phyloP scores from a whole-genome alignment of 164 flowering plant species.

The Vitis amurensis region DNA sequence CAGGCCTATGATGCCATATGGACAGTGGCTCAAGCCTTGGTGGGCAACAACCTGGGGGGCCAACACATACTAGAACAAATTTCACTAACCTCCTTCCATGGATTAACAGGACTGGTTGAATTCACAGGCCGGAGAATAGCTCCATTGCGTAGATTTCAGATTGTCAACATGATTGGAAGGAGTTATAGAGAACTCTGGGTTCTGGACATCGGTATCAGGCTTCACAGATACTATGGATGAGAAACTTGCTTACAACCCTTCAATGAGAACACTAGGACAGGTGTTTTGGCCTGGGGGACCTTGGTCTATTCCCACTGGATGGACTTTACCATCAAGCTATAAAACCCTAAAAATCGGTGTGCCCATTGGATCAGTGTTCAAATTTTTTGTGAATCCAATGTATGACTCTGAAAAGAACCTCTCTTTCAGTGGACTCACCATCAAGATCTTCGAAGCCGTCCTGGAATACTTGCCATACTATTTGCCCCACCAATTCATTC shows the following conservation, averaged over 20 bases:
- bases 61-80: slow-evolving; percentile 8
- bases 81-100: slow-evolving; percentile 4
- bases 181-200: slow-evolving; percentile 33
- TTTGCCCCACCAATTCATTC: slow-evolving; percentile 14
- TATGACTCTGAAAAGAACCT: background rate
- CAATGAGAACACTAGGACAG: slow-evolving; percentile 20
- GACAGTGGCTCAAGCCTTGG: slow-evolving; percentile 18
- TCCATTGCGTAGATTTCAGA: slow-evolving; percentile 13
- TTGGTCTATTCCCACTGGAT: slow-evolving; percentile 28
- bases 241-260: background rate
- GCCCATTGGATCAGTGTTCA: slow-evolving; percentile 14
- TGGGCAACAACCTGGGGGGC: background rate
- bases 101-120: slow-evolving; percentile 18
- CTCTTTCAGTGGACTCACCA: slow-evolving; percentile 10
- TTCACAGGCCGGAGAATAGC: slow-evolving; percentile 13
- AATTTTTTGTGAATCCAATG: slow-evolving; percentile 18
- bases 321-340: slow-evolving; percentile 8
- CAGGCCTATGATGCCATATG: slow-evolving; percentile 35
- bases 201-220: slow-evolving; percentile 28
- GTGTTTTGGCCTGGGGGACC: slow-evolving; percentile 39
- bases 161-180: slow-evolving; percentile 35
- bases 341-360: slow-evolving; percentile 25
- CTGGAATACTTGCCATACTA: slow-evolving; percentile 9
- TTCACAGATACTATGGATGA: slow-evolving; percentile 19
- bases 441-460: slow-evolving; percentile 23